Evolutionary conservation across 129 eudicot genomes (phyloP).

Genomic region (Arctium minus): DNA sequence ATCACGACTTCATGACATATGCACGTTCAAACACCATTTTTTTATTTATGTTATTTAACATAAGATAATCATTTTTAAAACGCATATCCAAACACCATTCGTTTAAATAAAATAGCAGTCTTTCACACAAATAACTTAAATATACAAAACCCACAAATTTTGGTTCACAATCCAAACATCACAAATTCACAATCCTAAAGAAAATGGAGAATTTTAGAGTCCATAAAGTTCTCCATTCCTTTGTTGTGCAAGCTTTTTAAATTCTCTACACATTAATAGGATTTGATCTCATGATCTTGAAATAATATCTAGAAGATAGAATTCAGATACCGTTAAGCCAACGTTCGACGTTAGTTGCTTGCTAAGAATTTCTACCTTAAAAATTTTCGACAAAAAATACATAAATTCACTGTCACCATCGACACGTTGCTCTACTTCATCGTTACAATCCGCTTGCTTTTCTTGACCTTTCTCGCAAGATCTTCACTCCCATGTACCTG

Average conservation of each 20-base stretch:
- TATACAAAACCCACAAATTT: not conserved
- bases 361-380: constrained; percentile 13
- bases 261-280: not conserved
- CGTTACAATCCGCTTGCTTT: constrained; percentile 37
- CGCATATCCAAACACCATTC: not conserved
- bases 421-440: not conserved
- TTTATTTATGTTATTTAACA: no score
- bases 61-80: no score
- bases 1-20: no score
- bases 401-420: not conserved
- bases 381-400: not conserved
- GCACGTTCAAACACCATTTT: no score
- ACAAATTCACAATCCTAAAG: not conserved
- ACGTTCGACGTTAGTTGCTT: not conserved
- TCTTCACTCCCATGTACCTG: constrained; percentile 98
- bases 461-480: constrained; percentile 57
- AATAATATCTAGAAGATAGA: not conserved
- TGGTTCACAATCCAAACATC: not conserved
- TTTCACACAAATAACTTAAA: not conserved
- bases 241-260: constrained; percentile 6
- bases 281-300: not conserved
- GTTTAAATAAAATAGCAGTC: not conserved
- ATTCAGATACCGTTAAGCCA: not conserved
- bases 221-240: not conserved
- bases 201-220: not conserved